Percentiles rank a stretch among this genome's conserved stretches.
phyloP scores from a whole-genome alignment of 345 rosid genomes.

The Boechera retrofracta region DNA sequence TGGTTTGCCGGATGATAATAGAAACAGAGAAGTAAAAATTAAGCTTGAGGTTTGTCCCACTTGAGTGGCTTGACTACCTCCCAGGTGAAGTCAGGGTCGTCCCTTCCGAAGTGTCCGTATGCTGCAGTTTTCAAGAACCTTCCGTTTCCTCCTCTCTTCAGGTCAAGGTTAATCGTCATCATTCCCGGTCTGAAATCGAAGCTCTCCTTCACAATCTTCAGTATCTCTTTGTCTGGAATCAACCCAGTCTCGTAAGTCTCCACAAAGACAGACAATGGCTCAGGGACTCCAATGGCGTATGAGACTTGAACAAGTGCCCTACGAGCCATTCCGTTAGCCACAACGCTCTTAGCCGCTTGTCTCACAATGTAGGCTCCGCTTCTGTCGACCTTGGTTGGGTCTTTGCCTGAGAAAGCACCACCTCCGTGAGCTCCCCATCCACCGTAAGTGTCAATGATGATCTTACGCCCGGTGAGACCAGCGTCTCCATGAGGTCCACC shows the following conservation, averaged over 20 bases:
- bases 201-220: conserved; percentile 44
- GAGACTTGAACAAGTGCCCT: conserved; percentile 44
- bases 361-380: conserved; percentile 48
- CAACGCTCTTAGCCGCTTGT: conserved; percentile 45
- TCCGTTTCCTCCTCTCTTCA: conserved; percentile 46
- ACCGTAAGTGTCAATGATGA: conserved; percentile 45
- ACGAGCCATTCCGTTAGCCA: conserved; percentile 45
- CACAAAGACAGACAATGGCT: conserved; percentile 44
- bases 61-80: conserved; percentile 47
- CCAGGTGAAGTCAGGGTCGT: conserved; percentile 50
- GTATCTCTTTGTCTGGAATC: conserved; percentile 47
- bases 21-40: conserved; percentile 6
- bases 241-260: conserved; percentile 41
- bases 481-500: conserved; percentile 48
- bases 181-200: conserved; percentile 47
- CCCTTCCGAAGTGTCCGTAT: conserved; percentile 46
- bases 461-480: conserved; percentile 46
- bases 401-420: conserved; percentile 46
- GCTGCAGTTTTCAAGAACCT: conserved; percentile 47
- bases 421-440: conserved; percentile 51
- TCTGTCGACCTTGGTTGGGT: conserved; percentile 48
- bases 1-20: conserved; percentile 5
- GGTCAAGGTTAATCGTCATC: conserved; percentile 43
- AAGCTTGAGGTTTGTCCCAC: conserved; percentile 45
- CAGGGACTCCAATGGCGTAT: conserved; percentile 47